These are phyloP conservation scores for Lachnellula willkommii DNA, from an alignment of 2,329 filamentous ascomycete species.

Conservation along the genomic window DNA sequence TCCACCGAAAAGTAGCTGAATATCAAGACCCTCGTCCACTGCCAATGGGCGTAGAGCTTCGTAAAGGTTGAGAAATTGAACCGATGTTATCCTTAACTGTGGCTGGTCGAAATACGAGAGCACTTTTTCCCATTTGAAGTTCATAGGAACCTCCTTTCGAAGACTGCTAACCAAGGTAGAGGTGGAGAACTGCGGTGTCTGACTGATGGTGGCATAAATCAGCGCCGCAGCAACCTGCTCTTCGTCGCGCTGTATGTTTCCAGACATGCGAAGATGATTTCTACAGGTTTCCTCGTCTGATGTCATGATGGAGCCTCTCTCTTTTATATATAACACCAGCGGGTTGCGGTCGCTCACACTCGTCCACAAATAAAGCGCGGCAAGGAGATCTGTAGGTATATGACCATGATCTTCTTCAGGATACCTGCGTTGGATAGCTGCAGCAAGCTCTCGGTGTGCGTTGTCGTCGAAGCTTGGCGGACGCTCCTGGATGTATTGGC, in stretches of 20 bases:
- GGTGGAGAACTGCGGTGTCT: conserved; percentile 49
- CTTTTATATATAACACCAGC: conserved; percentile 65
- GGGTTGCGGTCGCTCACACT: conserved; percentile 56
- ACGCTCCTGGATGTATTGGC: conserved; percentile 81
- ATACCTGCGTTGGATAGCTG: conserved; percentile 59
- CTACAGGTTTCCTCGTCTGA: conserved; percentile 64
- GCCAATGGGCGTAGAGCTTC: conserved; percentile 71
- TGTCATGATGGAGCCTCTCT: conserved; percentile 69
- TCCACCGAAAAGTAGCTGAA: conserved; percentile 87
- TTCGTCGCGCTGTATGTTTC: conserved; percentile 62
- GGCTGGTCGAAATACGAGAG: conserved; percentile 76
- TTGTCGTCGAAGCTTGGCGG: conserved; percentile 79
- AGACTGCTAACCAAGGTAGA: conserved; percentile 55
- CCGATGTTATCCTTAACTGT: conserved; percentile 66
- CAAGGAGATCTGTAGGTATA: conserved; percentile 65
- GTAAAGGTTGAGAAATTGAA: conserved; percentile 79
- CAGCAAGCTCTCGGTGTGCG: conserved; percentile 61
- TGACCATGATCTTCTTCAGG: conserved; percentile 49
- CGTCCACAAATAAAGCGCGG: conserved; percentile 63
- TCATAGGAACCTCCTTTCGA: conserved; percentile 54
- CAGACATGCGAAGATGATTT: conserved; percentile 48
- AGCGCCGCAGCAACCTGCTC: conserved; percentile 78
- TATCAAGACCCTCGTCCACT: conserved; percentile 62
- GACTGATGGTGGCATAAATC: conserved; percentile 58
- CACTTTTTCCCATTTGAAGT: conserved; percentile 67